These are phyloP conservation scores for Colletotrichum somersetense DNA, from an alignment of 2,329 filamentous ascomycete species.

Conservation along the genomic window DNA sequence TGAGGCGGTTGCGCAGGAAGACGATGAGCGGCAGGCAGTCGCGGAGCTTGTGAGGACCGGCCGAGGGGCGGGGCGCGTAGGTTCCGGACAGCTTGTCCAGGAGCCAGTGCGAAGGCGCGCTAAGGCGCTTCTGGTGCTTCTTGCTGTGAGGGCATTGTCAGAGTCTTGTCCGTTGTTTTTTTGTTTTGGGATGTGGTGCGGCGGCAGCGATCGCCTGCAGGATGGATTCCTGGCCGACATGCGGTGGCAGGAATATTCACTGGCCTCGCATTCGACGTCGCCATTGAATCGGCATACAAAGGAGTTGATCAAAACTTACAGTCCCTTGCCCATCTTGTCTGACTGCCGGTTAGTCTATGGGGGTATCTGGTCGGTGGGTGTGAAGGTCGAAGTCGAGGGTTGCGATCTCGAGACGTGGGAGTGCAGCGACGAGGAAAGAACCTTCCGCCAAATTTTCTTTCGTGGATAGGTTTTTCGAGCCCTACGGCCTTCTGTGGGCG, in stretches of 20 bases:
- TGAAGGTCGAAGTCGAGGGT: conserved; percentile 31
- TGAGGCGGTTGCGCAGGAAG: conserved; percentile 96
- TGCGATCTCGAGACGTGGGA: conserved; percentile 23
- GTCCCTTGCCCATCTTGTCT: conserved; percentile 75
- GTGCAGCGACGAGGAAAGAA: conserved; percentile 7
- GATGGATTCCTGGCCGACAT: neutral
- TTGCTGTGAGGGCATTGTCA: conserved; percentile 71
- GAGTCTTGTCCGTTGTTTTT: conserved; percentile 42
- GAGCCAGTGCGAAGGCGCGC: conserved; percentile 99
- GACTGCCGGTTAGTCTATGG: conserved; percentile 43
- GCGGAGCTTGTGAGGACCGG: conserved; percentile 98
- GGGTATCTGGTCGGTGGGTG: conserved; percentile 42
- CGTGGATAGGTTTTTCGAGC: conserved; percentile 36
- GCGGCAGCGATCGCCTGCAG: neutral
- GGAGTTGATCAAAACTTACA: conserved; percentile 57
- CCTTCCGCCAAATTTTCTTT: conserved; percentile 11
- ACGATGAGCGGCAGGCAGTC: conserved; percentile 99
- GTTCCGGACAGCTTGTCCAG: conserved; percentile 98
- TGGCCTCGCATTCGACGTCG: conserved; percentile 1
- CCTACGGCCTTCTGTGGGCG: conserved; percentile 19
- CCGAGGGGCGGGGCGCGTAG: conserved; percentile 78
- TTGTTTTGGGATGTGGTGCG: neutral
- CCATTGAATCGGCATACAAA: neutral
- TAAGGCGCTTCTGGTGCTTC: conserved; percentile 99
- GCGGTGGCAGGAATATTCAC: neutral